These are phyloP conservation scores for Tetrahymena elliotti DNA, from an alignment of 73 alveolate genomes.

Conservation along the genomic window DNA sequence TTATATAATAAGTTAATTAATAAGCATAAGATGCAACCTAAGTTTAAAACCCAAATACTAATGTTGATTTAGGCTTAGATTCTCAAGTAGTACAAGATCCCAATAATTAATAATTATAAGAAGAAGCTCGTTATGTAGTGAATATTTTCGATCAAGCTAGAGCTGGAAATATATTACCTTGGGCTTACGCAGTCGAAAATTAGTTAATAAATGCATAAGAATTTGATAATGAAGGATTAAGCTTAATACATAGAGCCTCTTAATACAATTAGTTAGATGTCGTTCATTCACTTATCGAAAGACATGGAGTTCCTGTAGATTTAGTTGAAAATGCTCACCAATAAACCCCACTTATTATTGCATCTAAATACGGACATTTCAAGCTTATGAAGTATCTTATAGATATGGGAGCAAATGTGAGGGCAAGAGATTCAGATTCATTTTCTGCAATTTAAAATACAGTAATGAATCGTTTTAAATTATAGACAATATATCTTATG, in stretches of 20 bases:
- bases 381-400: background rate
- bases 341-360: background rate
- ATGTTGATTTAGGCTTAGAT: background rate
- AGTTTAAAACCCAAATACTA: background rate
- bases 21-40: background rate
- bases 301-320: background rate
- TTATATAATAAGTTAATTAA: background rate
- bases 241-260: background rate
- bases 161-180: background rate
- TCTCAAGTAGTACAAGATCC: background rate
- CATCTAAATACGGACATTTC: background rate
- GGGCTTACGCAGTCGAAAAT: background rate
- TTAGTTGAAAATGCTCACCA: background rate
- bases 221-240: background rate
- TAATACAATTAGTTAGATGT: background rate
- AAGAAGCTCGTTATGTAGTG: background rate
- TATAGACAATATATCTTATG: background rate
- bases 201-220: background rate
- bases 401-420: background rate
- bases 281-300: background rate
- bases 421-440: background rate
- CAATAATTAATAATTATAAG: background rate
- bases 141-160: background rate
- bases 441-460: background rate
- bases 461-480: background rate